Conservation (phyloP, 192 early-diverging fungal species). For the Coemansia sp. region DNA sequence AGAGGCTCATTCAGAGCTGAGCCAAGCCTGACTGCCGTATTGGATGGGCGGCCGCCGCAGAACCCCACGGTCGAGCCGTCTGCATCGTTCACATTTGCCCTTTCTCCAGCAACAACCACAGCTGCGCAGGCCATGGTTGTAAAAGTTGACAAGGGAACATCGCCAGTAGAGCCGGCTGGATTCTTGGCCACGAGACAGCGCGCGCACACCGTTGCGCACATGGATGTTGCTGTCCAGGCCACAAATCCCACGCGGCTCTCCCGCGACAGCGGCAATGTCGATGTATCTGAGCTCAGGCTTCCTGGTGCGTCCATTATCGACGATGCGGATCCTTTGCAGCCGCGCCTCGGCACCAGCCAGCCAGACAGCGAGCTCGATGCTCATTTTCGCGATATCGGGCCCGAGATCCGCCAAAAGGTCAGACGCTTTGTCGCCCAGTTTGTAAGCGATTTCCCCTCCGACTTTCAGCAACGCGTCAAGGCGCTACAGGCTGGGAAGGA, state of each 20-base stretch:
- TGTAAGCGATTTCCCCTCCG: conserved; percentile 24
- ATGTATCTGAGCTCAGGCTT: neutral
- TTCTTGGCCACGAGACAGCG: conserved; percentile 9
- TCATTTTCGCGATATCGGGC: conserved; percentile 22
- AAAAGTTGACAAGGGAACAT: conserved; percentile 3
- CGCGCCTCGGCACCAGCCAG: conserved; percentile 16
- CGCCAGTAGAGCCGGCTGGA: neutral
- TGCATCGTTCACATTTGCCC: conserved; percentile 10
- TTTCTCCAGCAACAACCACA: conserved; percentile 6
- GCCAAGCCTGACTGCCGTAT: neutral
- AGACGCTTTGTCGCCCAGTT: conserved; percentile 35
- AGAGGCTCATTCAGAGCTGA: conserved; percentile 17
- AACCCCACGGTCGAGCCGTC: neutral
- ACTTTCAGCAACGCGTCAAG: conserved; percentile 45
- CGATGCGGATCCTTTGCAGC: conserved; percentile 17
- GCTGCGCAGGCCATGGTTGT: conserved; percentile 1
- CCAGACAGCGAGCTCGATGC: conserved; percentile 28
- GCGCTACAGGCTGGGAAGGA: conserved; percentile 18
- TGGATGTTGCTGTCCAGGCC: neutral
- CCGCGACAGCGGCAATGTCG: conserved; percentile 41
- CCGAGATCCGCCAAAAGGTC: conserved; percentile 23
- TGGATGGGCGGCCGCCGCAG: neutral
- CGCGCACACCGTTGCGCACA: conserved; percentile 29
- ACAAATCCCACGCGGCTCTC: neutral
- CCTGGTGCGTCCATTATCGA: conserved; percentile 5